Evolutionary conservation across 768 basidiomycete species (phyloP).

Genomic region (Tricholoma terreum): DNA sequence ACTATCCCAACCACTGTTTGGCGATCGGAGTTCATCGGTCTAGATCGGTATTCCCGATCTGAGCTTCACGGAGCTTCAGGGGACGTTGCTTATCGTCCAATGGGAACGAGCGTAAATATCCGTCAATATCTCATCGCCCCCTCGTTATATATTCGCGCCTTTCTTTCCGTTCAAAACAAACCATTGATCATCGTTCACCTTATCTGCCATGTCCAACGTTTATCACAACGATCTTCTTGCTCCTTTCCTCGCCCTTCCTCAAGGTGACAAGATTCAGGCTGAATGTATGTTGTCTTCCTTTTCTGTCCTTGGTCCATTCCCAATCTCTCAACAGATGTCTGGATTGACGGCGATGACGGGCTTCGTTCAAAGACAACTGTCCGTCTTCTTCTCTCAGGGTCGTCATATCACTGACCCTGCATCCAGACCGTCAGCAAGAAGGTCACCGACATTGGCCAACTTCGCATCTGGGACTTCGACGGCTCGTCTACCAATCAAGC

Average conservation of each 20-base stretch:
- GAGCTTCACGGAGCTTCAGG: not conserved
- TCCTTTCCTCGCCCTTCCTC: constrained; percentile 84
- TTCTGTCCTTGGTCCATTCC: constrained; percentile 11
- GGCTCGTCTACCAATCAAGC: constrained; percentile 98
- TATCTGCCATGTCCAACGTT: constrained; percentile 29
- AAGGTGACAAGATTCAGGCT: constrained; percentile 92
- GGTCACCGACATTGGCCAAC: constrained; percentile 82
- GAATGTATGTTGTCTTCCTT: constrained; percentile 58
- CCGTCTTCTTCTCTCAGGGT: constrained; percentile 23
- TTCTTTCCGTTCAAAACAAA: constrained; percentile 21
- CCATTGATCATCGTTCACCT: not conserved
- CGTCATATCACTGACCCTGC: constrained; percentile 7
- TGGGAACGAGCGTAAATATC: constrained; percentile 27
- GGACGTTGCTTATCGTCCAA: constrained; percentile 41
- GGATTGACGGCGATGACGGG: constrained; percentile 95
- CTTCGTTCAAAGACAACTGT: constrained; percentile 97
- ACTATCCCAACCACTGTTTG: too few species aligned
- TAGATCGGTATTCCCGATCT: constrained; percentile 4
- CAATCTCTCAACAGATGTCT: constrained; percentile 66
- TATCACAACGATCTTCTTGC: constrained; percentile 86
- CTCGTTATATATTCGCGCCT: constrained; percentile 14
- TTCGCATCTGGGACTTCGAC: constrained; percentile 99
- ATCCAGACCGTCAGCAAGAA: constrained; percentile 81
- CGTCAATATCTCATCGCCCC: constrained; percentile 20
- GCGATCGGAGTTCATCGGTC: not conserved